A percentile compares a stretch with the other conserved stretches of the same genome.
Evolutionary conservation across 2,329 filamentous ascomycete genomes (phyloP).

Genomic region (Ceratocystis papillata): DNA sequence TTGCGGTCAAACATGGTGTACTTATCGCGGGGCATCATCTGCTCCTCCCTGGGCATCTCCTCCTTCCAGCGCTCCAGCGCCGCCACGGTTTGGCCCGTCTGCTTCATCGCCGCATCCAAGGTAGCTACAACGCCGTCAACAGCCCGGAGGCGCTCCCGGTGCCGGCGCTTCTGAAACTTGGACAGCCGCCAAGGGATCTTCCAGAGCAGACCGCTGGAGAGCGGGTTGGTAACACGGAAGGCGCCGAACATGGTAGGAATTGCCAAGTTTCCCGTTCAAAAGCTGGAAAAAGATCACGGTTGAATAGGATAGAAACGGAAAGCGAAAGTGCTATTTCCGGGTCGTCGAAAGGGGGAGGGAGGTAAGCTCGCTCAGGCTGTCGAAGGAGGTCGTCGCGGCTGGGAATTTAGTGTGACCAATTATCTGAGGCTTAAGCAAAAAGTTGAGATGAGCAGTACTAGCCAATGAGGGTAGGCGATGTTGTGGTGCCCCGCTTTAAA

Average conservation of each 20-base stretch:
- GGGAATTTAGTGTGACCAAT: not conserved
- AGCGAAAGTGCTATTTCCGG: constrained; percentile 18
- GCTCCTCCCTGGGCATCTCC: constrained; percentile 89
- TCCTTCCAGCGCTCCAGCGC: constrained; percentile 81
- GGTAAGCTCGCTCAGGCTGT: not conserved
- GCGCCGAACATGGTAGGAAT: constrained; percentile 61
- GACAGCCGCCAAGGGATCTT: constrained; percentile 97
- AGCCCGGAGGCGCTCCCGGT: constrained; percentile 68
- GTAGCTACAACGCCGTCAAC: constrained; percentile 84
- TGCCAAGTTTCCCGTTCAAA: not conserved
- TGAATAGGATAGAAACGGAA: not conserved
- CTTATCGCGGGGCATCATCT: constrained; percentile 95
- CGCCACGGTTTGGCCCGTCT: constrained; percentile 60
- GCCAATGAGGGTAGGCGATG: constrained; percentile 6
- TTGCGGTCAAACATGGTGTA: constrained; percentile 97
- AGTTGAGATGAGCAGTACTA: constrained; percentile 9
- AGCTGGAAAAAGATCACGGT: not conserved
- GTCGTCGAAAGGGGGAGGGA: constrained; percentile 11
- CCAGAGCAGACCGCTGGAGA: constrained; percentile 78
- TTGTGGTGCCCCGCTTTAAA: constrained; percentile 6
- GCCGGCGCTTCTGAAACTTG: constrained; percentile 76
- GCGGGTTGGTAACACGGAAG: constrained; percentile 66
- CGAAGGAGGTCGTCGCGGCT: constrained; percentile 1
- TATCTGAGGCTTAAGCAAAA: constrained; percentile 12
- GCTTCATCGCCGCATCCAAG: constrained; percentile 65